Evolutionary conservation across 108 stramenopile genomes (phyloP), one percentile per base, ranked within the genome.

Genomic region (Nitzschia sp.): DNA sequence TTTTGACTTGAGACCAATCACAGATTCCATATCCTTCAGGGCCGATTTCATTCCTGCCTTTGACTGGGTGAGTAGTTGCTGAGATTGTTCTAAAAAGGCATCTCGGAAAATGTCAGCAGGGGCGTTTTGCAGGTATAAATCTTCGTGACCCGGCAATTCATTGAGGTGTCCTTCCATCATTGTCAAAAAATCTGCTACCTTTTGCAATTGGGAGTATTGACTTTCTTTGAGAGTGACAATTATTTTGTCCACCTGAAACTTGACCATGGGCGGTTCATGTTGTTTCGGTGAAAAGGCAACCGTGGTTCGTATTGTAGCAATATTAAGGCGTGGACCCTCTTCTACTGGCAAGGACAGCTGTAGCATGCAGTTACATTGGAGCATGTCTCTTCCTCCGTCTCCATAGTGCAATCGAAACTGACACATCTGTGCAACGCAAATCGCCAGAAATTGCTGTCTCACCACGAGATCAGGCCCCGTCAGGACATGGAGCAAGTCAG

Each of bases 401-500:
- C 68, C 63, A 3, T 54, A 47, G 30, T 79, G 83, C 54, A 85
- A 59, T 11, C 75, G 78, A 53, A 90, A 77, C 33, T 53, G 35
- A 62, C 81, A 82, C 59, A 57, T 76, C 66, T 77, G 69, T 53
- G 76, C 75, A 33, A 73, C 72, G 41, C 86, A 69, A 76, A 80
- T 64, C 44, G 82, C 77, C 68, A 89, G 22, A 64, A 79, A 78
- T 77, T 83, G 75, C 53, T 82, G 75, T 70, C 84, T 36, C 21
- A 78, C 72, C 27, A 81, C 53, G 46, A 68, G 23, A 56, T 77
- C 75, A 25, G 66, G 55, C 5, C 83, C 78, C 1, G 89, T 90
- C 21, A 90, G 57, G 47, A 88, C 84, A 21, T 88, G 77, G 1
- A 93, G 53, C 21, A 89, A 63, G 75, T 93, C 92, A 9, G 92